phyloP scores from a whole-genome alignment of 2,329 filamentous ascomycete genomes.

The Beauveria medogensis region DNA sequence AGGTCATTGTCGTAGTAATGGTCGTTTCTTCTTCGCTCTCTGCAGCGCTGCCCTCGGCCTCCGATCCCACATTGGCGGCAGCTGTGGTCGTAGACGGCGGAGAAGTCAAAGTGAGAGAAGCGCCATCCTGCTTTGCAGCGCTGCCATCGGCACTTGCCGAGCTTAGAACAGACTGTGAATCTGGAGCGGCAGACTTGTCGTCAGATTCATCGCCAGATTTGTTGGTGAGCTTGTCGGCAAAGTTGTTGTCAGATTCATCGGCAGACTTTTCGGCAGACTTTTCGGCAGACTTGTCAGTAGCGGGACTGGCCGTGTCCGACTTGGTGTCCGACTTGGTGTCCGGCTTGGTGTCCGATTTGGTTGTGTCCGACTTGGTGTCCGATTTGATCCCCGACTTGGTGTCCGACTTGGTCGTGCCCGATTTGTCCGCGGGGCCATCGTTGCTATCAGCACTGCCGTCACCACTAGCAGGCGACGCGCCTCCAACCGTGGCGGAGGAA shows the following conservation, averaged over 20 bases:
- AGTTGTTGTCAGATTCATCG: neutral
- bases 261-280: too few relatives aligned
- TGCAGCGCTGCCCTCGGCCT: neutral
- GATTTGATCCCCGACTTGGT: neutral
- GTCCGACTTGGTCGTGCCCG: neutral
- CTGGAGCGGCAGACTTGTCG: neutral
- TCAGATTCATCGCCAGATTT: neutral
- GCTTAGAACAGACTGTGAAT: neutral
- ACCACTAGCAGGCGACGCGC: neutral
- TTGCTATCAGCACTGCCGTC: neutral
- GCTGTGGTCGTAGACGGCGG: neutral
- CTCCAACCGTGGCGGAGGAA: neutral
- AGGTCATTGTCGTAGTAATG: conserved; percentile 3
- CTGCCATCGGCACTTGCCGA: neutral
- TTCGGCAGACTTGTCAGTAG: neutral
- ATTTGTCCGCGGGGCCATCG: neutral
- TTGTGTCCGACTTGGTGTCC: too few relatives aligned
- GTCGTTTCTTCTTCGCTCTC: neutral
- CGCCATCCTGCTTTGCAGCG: neutral
- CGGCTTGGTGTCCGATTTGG: too few relatives aligned
- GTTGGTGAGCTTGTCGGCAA: too few relatives aligned
- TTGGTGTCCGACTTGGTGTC: neutral
- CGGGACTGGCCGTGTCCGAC: neutral
- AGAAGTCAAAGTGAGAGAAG: neutral
- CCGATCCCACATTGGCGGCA: neutral